Conservation (phyloP, 2,329 filamentous ascomycete species). For the Alternaria arborescens region DNA sequence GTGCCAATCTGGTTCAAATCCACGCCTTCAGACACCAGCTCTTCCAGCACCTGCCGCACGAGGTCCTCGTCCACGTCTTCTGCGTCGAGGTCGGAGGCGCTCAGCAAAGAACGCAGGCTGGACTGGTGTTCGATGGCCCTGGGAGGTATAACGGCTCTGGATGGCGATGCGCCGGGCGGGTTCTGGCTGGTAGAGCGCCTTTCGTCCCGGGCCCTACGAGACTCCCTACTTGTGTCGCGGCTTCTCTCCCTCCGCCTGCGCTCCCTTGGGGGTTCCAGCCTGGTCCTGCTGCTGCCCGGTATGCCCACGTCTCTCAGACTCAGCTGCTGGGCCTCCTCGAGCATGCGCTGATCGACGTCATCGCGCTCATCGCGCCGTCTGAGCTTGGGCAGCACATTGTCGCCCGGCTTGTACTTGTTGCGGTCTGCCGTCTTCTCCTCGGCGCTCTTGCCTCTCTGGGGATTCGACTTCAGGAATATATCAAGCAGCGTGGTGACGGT, state of each 20-base stretch:
- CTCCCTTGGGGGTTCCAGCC: conserved; percentile 46
- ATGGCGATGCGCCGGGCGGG: conserved; percentile 28
- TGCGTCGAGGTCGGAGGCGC: conserved; percentile 77
- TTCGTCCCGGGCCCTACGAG: conserved; percentile 35
- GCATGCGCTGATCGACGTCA: conserved; percentile 72
- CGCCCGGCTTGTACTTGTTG: conserved; percentile 79
- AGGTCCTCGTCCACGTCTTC: conserved; percentile 87
- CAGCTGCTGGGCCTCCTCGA: conserved; percentile 76
- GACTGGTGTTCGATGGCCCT: conserved; percentile 87
- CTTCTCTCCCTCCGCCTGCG: conserved; percentile 48
- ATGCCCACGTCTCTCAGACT: conserved; percentile 75
- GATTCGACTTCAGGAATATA: conserved; percentile 83
- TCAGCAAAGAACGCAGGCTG: conserved; percentile 84
- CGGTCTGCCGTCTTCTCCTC: conserved; percentile 80
- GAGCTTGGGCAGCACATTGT: conserved; percentile 76
- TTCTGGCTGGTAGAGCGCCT: conserved; percentile 40
- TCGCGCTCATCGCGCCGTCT: conserved; percentile 59
- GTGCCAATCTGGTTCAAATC: conserved; percentile 88
- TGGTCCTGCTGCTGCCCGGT: conserved; percentile 52
- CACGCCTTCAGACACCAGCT: conserved; percentile 85
- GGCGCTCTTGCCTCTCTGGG: conserved; percentile 72
- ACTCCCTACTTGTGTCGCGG: conserved; percentile 49
- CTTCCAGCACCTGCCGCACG: conserved; percentile 84
- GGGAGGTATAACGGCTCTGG: conserved; percentile 36
- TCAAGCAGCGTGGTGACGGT: conserved; percentile 89